Percentiles rank a stretch among this genome's conserved stretches.
These are phyloP conservation scores for Gaultheria prostrata DNA, from an alignment of 148 eudicot species.

Conservation along the genomic window DNA sequence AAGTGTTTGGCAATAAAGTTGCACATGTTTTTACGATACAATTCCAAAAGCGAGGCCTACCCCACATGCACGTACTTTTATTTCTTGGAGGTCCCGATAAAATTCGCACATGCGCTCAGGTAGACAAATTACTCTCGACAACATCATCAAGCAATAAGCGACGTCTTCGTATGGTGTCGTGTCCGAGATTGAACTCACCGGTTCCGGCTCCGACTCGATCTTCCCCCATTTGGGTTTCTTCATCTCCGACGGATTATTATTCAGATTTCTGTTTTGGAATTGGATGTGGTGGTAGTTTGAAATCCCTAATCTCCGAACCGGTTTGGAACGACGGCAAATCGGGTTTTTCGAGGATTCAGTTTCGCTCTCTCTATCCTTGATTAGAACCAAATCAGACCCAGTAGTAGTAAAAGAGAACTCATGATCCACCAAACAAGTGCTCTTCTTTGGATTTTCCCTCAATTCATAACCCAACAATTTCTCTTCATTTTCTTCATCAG, in stretches of 20 bases:
- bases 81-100: too few relatives aligned
- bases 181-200: conserved; percentile 58
- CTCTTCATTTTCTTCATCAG: conserved; percentile 17
- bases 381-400: conserved; percentile 20
- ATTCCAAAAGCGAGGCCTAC: too few relatives aligned
- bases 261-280: neutral
- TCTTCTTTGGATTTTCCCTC: conserved; percentile 31
- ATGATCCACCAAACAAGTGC: conserved; percentile 34
- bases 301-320: conserved; percentile 28
- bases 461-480: conserved; percentile 24
- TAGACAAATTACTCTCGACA: too few relatives aligned
- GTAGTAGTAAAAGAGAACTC: conserved; percentile 18
- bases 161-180: conserved; percentile 63
- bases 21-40: too few relatives aligned
- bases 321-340: conserved; percentile 44
- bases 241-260: neutral
- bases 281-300: neutral
- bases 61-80: too few relatives aligned
- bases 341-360: conserved; percentile 55
- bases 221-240: conserved; percentile 11
- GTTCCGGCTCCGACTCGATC: conserved; percentile 17
- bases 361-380: conserved; percentile 50
- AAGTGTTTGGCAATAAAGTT: too few relatives aligned
- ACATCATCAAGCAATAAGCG: conserved; percentile 71
- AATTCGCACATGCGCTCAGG: too few relatives aligned